Base-by-base conservation (phyloP, 768 basidiomycete genomes). In the Mycena rosella region DNA sequence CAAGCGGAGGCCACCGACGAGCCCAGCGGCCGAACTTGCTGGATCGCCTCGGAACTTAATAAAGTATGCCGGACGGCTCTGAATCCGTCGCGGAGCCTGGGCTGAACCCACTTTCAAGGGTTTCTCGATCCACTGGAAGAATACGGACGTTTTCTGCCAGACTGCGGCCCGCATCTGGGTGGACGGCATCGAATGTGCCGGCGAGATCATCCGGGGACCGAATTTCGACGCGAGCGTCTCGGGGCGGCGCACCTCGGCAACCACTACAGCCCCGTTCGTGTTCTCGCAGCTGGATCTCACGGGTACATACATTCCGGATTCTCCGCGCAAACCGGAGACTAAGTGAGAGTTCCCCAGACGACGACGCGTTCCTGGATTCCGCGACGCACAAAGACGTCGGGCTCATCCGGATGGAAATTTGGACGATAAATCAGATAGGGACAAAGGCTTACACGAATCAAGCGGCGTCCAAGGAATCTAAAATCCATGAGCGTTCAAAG, bases 401-500 rank as follows among this genome's bases (percentile, higher is more conserved):
- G 18, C 18, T 57, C 42, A 67, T 71, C 53, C 52, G 56, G 18
- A 8, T 67, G 8, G 65, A 71, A 53, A 52, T 67, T 7, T 71
- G 69, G 69, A 67, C 65, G 30, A 57, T 71, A 42, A 71, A 55
- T 42, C 52, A 47, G 56, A 51, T 47, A 0, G 65, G 62, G 15
- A 71, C 36, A 9, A 56, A 54, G 26, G 58, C 57, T 26, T 71
- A 49, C 36, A 4, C 34, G 29, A 32, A 48, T 3, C 3, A 42
- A 13, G 56, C 56, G 3, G 44, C 65, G 11, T 13, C 45, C 17
- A 42, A 9, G 24, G 61, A 67, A 40, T 44, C 62, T 11, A 67
- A 67, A 36, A 54, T 71, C 10, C 69, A 71, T 42, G 69, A 71
- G 34, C 69, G 69, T 36, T 42, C 65, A 8, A 71, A 67, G 18